Evolutionary conservation across 768 basidiomycete genomes (phyloP), one percentile per base, ranked within the genome.

Genomic region (Galerina marginata): DNA sequence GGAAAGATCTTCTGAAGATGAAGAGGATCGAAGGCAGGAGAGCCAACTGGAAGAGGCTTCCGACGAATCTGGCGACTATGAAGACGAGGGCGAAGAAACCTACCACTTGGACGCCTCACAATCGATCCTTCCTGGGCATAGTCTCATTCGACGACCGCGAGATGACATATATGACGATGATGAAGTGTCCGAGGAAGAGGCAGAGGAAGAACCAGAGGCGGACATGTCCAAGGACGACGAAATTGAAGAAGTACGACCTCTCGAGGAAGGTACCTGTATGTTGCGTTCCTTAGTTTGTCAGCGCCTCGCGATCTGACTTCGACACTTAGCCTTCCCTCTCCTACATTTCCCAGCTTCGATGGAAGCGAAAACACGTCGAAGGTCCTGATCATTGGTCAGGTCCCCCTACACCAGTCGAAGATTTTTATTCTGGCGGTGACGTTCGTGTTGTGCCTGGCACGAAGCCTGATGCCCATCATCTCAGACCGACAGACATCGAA

Each of bases 381-480:
- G 67, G 77, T n/a, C 71, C 63, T 20, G 73, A 77, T 63, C 73
- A 72, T 29, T 78, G 77, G 77, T 65, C 64, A 51, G 73, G 72
- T 12, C 72, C 74, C 14, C 64, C 65, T 53, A 72, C 52, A n/a
- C 74, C 72, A 58, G 77, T 77, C 1, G 69, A 78, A 62, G 77
- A 78, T 49, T 75, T 71, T 45, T 78, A 76, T 58, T 61, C 75
- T 9, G 70, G 72, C 15, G 75, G 75, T 14, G 69, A 73, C 47
- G 51, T 56, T 33, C 60, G 49, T 38, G 39, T 25, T 11, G 15
- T 57, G 10, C 58, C 51, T 37, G 56, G 57, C 39, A 40, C 14
- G 5, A 33, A 48, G 11, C 11, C 25, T 4, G 52, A 60, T 42
- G 54, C 64, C 29, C 57, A 66, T 49, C 62, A 61, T 36, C 36